Percentiles rank a stretch among this genome's conserved stretches.
These are phyloP conservation scores for Fusarium succisae DNA, from an alignment of 2,329 filamentous ascomycete species.

Conservation along the genomic window DNA sequence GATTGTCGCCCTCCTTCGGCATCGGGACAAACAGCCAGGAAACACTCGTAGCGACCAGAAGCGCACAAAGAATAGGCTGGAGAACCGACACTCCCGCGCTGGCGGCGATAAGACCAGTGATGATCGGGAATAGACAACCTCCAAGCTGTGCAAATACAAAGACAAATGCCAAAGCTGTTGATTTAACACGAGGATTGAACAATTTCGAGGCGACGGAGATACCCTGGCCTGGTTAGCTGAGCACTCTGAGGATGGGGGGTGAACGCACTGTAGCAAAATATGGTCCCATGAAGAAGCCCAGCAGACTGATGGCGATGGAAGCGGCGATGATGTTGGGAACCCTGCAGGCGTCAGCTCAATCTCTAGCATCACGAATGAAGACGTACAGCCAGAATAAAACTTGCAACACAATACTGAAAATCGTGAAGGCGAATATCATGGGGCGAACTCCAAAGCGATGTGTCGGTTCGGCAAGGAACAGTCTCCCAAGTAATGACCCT, in stretches of 20 bases:
- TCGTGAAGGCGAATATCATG: slow-evolving; percentile 65
- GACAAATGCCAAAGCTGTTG: slow-evolving; percentile 57
- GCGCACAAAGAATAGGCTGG: slow-evolving; percentile 61
- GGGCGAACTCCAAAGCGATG: slow-evolving; percentile 66
- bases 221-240: slow-evolving; percentile 48
- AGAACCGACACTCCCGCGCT: slow-evolving; percentile 57
- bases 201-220: slow-evolving; percentile 64
- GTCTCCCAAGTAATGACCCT: slow-evolving; percentile 64
- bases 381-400: slow-evolving; percentile 68
- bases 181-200: slow-evolving; percentile 51
- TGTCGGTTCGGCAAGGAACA: slow-evolving; percentile 67
- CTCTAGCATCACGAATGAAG: fast-evolving
- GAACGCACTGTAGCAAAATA: slow-evolving; percentile 63
- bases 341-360: slow-evolving; percentile 32
- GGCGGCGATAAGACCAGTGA: slow-evolving; percentile 62
- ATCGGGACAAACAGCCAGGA: slow-evolving; percentile 57
- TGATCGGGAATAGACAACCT: slow-evolving; percentile 63
- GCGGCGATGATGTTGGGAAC: slow-evolving; percentile 58
- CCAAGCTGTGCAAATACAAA: slow-evolving; percentile 67
- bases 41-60: slow-evolving; percentile 57
- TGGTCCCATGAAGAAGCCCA: slow-evolving; percentile 68
- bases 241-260: fast-evolving
- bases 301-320: slow-evolving; percentile 61
- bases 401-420: slow-evolving; percentile 63
- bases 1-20: slow-evolving; percentile 46